phyloP scores from a whole-genome alignment of 2,329 filamentous ascomycete species.

The Ophiocordyceps polyrhachis-furcata region DNA sequence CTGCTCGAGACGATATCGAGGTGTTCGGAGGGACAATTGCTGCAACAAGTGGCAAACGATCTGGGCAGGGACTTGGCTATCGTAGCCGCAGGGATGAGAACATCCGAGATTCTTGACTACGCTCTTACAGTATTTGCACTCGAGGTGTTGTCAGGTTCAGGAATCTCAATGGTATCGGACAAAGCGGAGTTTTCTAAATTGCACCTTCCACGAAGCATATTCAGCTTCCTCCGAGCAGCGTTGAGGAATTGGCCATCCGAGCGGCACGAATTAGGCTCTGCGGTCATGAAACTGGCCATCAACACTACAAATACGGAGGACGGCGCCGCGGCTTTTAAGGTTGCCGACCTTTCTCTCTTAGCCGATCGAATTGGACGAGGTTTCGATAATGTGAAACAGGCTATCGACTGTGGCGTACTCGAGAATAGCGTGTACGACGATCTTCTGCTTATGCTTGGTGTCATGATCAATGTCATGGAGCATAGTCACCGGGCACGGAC shows the following conservation, averaged over 20 bases:
- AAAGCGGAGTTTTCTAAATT: constrained; percentile 5
- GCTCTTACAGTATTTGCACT: constrained; percentile 22
- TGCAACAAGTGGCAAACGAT: constrained; percentile 12
- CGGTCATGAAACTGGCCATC: constrained; percentile 42
- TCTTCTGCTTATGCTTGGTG: constrained; percentile 59
- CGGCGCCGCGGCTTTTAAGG: constrained; percentile 51
- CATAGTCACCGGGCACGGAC: constrained; percentile 46
- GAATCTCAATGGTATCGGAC: constrained; percentile 6
- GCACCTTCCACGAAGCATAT: constrained; percentile 11
- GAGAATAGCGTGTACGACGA: constrained; percentile 40
- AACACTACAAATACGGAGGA: constrained; percentile 74
- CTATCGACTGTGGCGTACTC: constrained; percentile 29
- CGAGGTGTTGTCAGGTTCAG: constrained; percentile 15
- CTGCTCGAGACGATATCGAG: constrained; percentile 30
- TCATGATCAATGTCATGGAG: constrained; percentile 77
- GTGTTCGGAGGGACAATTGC: constrained; percentile 10
- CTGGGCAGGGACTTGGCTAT: constrained; percentile 9
- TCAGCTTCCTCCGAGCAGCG: constrained; percentile 11
- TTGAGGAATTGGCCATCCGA: constrained; percentile 10
- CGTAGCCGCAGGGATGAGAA: constrained; percentile 6
- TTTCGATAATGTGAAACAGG: constrained; percentile 27
- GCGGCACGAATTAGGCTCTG: constrained; percentile 9
- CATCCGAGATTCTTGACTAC: constrained; percentile 16
- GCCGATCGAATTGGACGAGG: constrained; percentile 30
- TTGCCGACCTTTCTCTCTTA: constrained; percentile 30